Conservation (phyloP, 2,329 filamentous ascomycete species). For the Colletotrichum costaricense region DNA sequence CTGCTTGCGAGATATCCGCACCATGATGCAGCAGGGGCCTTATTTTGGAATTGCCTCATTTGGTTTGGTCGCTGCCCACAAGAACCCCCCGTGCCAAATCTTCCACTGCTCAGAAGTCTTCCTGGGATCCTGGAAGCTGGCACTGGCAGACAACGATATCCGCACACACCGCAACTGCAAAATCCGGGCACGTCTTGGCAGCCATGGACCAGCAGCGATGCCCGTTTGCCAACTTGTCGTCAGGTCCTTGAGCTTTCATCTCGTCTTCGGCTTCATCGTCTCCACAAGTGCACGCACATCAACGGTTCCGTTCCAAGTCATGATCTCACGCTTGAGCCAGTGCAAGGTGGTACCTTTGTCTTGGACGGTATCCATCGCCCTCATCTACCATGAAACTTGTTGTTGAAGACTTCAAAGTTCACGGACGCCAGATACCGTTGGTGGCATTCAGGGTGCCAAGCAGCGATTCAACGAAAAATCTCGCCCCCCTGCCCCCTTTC, state of each 20-base stretch:
- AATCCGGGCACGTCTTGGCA: conserved; percentile 27
- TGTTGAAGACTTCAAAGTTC: not conserved
- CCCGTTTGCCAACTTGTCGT: not conserved
- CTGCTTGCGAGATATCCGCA: conserved; percentile 16
- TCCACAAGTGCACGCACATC: conserved; percentile 17
- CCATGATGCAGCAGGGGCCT: conserved; percentile 8
- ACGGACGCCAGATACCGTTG: not conserved
- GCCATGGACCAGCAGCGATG: conserved; percentile 21
- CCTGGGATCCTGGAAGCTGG: too few relatives aligned
- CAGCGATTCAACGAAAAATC: not conserved
- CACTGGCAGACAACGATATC: not conserved
- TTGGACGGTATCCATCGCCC: not conserved
- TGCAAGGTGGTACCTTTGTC: not conserved
- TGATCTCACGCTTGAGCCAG: not conserved
- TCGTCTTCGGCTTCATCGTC: conserved; percentile 21
- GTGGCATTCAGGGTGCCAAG: not conserved
- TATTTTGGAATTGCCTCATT: conserved; percentile 30
- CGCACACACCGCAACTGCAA: conserved; percentile 32
- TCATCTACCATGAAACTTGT: not conserved
- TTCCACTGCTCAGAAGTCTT: not conserved
- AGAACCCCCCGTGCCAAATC: not conserved
- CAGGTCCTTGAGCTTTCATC: conserved; percentile 15
- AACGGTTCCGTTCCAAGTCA: not conserved
- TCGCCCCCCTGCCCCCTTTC: conserved; percentile 1
- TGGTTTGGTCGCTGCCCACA: conserved; percentile 6